Conservation (phyloP, 106 monocot species). For the Dendrobium chrysotoxum region DNA sequence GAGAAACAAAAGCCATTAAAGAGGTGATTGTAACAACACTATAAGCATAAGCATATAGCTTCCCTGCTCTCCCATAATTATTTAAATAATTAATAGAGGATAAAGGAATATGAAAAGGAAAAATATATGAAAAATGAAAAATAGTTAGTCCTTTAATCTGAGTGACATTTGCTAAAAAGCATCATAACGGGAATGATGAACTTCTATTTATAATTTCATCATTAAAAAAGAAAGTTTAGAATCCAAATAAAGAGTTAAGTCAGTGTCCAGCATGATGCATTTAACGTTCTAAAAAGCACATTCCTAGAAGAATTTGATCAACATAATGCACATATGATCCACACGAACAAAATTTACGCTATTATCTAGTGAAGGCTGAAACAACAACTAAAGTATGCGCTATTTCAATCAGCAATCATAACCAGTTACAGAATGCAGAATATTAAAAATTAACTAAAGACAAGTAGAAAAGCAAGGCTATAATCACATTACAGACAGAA, state of each 20-base stretch:
- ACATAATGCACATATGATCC: background rate
- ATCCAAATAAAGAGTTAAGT: background rate
- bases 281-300: background rate
- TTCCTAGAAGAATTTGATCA: background rate
- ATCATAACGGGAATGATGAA: background rate
- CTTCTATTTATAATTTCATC: background rate
- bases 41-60: no score
- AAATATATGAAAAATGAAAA: no score
- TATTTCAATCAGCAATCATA: background rate
- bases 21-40: no score
- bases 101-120: no score
- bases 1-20: no score
- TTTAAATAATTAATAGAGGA: no score
- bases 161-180: background rate
- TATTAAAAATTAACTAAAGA: background rate
- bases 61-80: no score
- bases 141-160: background rate
- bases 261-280: background rate
- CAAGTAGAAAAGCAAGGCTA: background rate
- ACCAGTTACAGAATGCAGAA: background rate
- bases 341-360: background rate
- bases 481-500: background rate
- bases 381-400: background rate
- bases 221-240: background rate
- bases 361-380: background rate